Evolutionary conservation across 2,329 filamentous ascomycete species (phyloP).

Genomic region (Fusarium citri): DNA sequence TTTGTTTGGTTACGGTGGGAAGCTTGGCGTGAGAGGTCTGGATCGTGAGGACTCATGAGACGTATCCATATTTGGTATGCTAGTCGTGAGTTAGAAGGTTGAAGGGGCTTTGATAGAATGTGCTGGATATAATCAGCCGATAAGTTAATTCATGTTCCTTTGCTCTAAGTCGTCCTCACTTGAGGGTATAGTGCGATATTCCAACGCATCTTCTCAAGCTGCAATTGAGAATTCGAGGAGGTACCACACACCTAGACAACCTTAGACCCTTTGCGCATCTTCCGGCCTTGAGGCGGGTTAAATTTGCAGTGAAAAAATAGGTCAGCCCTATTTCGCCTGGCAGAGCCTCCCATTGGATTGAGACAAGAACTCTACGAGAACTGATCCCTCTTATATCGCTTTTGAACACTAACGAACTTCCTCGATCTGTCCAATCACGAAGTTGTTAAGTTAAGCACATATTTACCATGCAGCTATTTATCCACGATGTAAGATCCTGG

Average conservation of each 20-base stretch:
- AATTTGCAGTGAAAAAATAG: not conserved
- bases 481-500: not conserved
- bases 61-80: not conserved
- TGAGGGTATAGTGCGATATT: too few species aligned
- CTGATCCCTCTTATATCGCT: not conserved
- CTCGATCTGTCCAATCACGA: not conserved
- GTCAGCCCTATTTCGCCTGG: too few species aligned
- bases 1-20: not conserved
- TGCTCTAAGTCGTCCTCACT: not conserved
- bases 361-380: not conserved
- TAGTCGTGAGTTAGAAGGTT: not conserved
- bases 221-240: too few species aligned
- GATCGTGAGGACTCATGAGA: not conserved
- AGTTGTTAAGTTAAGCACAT: not conserved
- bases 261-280: not conserved
- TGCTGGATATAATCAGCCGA: not conserved
- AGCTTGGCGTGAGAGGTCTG: constrained; percentile 8
- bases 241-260: too few species aligned
- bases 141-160: not conserved
- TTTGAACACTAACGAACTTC: not conserved
- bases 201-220: not conserved
- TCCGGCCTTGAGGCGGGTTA: not conserved
- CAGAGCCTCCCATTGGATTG: not conserved
- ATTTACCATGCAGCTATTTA: not conserved
- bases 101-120: not conserved